Evolutionary conservation across 768 basidiomycete genomes (phyloP).

Genomic region (Cubamyces sp.): DNA sequence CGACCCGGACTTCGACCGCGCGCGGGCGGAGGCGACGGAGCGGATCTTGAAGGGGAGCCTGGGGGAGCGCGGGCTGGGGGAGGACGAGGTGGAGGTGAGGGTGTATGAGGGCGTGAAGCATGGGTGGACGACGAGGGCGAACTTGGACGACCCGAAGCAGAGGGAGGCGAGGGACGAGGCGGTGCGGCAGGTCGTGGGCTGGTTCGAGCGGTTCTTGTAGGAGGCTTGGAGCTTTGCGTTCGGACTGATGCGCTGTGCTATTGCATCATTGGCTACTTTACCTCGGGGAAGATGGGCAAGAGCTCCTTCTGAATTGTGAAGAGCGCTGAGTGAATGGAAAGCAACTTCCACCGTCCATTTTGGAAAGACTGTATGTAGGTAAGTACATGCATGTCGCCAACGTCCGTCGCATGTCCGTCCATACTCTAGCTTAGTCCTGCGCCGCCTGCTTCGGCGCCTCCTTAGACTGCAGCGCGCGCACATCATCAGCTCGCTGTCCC

Average conservation of each 20-base stretch:
- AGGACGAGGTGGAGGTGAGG: constrained; percentile 24
- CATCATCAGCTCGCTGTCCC: background rate
- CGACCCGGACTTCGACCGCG: constrained; percentile 12
- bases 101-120: constrained; percentile 28
- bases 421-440: constrained; percentile 7
- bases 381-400: constrained; percentile 13
- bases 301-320: background rate
- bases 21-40: constrained; percentile 25
- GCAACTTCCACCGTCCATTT: constrained; percentile 2
- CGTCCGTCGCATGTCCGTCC: constrained; percentile 10
- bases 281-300: background rate
- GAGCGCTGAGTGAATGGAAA: background rate
- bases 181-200: constrained; percentile 21
- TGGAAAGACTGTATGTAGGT: background rate
- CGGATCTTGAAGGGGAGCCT: constrained; percentile 14
- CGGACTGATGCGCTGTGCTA: too few species aligned
- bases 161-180: constrained; percentile 27
- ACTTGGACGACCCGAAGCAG: constrained; percentile 23
- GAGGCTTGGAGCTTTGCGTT: background rate
- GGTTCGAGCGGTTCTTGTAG: constrained; percentile 24
- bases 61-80: constrained; percentile 18
- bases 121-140: constrained; percentile 26
- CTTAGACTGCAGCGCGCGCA: constrained; percentile 11
- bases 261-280: background rate
- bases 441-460: constrained; percentile 28